A percentile compares a stretch with the other conserved stretches of the same genome.
Conservation (phyloP, 1,139 yeast genomes). For the Saccharomyces hybrid region DNA sequence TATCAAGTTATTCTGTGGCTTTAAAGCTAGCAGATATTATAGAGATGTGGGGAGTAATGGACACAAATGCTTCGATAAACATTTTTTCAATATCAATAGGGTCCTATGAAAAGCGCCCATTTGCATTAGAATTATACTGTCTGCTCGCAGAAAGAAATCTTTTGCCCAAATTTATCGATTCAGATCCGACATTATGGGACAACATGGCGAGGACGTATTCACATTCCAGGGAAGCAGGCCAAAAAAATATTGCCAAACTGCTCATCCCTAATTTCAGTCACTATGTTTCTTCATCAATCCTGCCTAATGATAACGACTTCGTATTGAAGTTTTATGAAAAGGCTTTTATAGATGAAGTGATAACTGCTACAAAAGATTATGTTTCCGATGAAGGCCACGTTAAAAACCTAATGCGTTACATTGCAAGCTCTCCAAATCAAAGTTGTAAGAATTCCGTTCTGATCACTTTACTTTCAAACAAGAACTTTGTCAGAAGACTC, state of each 20-base stretch:
- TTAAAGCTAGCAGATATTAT: not conserved
- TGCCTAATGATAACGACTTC: not conserved
- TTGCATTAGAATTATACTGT: not conserved
- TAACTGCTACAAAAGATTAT: not conserved
- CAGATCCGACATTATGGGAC: not conserved
- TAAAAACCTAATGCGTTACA: conserved; percentile 9
- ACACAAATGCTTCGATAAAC: not conserved
- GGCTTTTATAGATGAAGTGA: not conserved
- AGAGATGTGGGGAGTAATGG: not conserved
- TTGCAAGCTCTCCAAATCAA: conserved; percentile 20
- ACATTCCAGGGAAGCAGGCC: not conserved
- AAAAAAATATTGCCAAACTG: not conserved
- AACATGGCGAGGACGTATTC: not conserved
- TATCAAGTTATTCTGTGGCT: not conserved
- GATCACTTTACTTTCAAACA: conserved; percentile 16
- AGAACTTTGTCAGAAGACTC: conserved; percentile 14
- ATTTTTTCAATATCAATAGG: not conserved
- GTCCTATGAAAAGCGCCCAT: not conserved
- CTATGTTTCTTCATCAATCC: not conserved
- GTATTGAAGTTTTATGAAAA: not conserved
- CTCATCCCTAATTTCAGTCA: not conserved
- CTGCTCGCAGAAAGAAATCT: conserved; percentile 7
- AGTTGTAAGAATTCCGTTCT: conserved; percentile 19
- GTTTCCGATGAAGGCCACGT: not conserved
- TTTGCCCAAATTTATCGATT: not conserved